Evolutionary conservation across 2,329 filamentous ascomycete species (phyloP), one percentile per base, ranked within the genome.

Genomic region (Colletotrichum cordylinicola): DNA sequence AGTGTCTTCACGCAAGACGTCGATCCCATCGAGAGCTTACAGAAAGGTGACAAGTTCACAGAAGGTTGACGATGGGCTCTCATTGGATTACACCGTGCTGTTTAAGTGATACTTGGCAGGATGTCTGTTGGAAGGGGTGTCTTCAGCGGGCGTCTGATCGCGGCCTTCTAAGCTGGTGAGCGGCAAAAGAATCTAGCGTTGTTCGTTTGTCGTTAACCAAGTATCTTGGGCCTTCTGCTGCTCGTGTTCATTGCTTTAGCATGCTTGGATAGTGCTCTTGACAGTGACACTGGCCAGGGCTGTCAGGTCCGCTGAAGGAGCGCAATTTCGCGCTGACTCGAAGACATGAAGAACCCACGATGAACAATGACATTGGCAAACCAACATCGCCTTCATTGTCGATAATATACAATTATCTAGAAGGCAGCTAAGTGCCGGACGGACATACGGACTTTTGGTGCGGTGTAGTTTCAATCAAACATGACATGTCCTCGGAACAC

Each of bases 71-170:
- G n/a, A 35, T 33, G 58, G 7, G 2, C 58, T 33, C 29, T 61
- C 18, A 61, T 61, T n/a, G 29, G 33, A 61, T 21, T 1, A 35
- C 29, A 0, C 58, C 31, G 16, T 33, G 15, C 12, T 61, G 58
- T 61, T 21, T 61, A 35, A 15, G 58, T 61, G 58, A 61, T 61
- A 61, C 58, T 61, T 61, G 58, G 29, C 29, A 61, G 58, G 27
- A 61, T n/a, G 31, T 31, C 58, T 21, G 43, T 21, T 24, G 58
- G 58, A 61, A 21, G 58, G 43, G n/a, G 43, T 52, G 43, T 52
- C 31, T 18, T 61, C 58, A 61, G 9, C 58, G 18, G 18, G 58
- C 29, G 58, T 35, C 58, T 33, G 58, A 62, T 62, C 58, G 58
- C 43, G 43, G 43, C 9, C 58, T 16, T 31, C 58, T 15, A 33